Evolutionary conservation across 495 filamentous ascomycete genomes (phyloP).

Genomic region (Neurospora pannonica): DNA sequence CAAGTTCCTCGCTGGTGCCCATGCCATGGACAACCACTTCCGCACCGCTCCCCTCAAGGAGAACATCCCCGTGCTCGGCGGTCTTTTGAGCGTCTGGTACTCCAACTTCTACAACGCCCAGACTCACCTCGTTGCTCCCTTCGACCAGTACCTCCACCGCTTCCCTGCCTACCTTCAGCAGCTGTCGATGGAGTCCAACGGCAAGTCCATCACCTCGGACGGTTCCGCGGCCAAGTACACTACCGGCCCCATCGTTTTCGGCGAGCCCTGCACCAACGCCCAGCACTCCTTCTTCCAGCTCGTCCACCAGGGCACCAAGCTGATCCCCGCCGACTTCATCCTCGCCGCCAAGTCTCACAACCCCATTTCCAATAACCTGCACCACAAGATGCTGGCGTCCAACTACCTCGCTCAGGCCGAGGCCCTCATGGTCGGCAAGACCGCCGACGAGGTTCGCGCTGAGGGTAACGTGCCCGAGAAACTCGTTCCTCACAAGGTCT

Average conservation of each 20-base stretch:
- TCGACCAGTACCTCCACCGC: conserved; percentile 97
- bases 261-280: conserved; percentile 96
- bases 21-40: conserved; percentile 99
- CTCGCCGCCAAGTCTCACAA: conserved; percentile 94
- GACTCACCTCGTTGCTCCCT: conserved; percentile 93
- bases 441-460: conserved; percentile 74
- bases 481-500: conserved; percentile 95
- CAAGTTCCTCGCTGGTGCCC: conserved; percentile 88
- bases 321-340: conserved; percentile 97
- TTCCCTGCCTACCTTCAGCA: conserved; percentile 99
- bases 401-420: conserved; percentile 98
- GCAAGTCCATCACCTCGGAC: conserved; percentile 88
- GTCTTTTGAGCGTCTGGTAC: conserved; percentile 95
- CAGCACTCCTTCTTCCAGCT: conserved; percentile 99
- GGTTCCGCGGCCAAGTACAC: conserved; percentile 94
- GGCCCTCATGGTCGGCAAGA: conserved; percentile 98
- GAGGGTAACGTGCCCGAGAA: conserved; percentile 71
- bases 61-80: conserved; percentile 90
- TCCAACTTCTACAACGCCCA: conserved; percentile 97
- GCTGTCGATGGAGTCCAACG: conserved; percentile 99
- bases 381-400: conserved; percentile 97
- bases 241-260: conserved; percentile 86
- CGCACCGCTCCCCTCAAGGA: conserved; percentile 76
- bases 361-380: conserved; percentile 79
- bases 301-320: conserved; percentile 96